These are phyloP conservation scores for Apiotrichum gracile DNA, from an alignment of 1,284 basidiomycete genomes.

Conservation along the genomic window DNA sequence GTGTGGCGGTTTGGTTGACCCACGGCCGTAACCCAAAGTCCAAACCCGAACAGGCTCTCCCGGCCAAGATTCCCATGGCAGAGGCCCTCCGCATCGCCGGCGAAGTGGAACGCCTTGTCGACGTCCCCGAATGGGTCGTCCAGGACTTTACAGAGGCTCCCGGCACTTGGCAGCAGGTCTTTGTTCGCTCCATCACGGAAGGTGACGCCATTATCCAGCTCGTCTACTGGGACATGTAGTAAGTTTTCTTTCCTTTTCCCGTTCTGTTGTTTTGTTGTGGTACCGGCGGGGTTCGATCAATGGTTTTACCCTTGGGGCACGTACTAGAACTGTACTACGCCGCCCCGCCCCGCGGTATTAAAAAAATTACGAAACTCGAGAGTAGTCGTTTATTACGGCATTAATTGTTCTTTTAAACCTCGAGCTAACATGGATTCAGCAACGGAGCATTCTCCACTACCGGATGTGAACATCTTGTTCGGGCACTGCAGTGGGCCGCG, in stretches of 20 bases:
- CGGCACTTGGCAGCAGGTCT: slow-evolving; percentile 49
- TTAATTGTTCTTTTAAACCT: not conserved
- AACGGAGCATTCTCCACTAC: slow-evolving; percentile 50
- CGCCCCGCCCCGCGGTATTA: too few species aligned
- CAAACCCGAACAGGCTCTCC: slow-evolving; percentile 37
- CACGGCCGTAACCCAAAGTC: slow-evolving; percentile 48
- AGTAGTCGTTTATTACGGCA: too few species aligned
- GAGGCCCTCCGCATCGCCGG: slow-evolving; percentile 41
- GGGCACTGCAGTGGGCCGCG: slow-evolving; percentile 43
- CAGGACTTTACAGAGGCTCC: slow-evolving; percentile 26
- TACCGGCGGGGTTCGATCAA: too few species aligned
- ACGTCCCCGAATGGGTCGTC: slow-evolving; percentile 44
- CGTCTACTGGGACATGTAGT: slow-evolving; percentile 51
- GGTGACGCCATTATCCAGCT: slow-evolving; percentile 36
- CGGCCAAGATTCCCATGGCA: slow-evolving; percentile 48
- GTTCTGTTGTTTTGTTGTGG: not conserved
- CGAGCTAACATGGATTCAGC: slow-evolving; percentile 14
- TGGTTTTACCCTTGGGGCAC: too few species aligned
- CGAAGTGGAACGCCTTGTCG: slow-evolving; percentile 30
- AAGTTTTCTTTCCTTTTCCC: slow-evolving; percentile 14
- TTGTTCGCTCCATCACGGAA: slow-evolving; percentile 41
- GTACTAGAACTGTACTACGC: too few species aligned
- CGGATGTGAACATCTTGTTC: slow-evolving; percentile 45
- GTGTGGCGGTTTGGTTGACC: slow-evolving; percentile 48
- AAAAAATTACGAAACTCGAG: too few species aligned